These are phyloP conservation scores for Penicillium waksmanii DNA, from an alignment of 495 filamentous ascomycete species.

Conservation along the genomic window DNA sequence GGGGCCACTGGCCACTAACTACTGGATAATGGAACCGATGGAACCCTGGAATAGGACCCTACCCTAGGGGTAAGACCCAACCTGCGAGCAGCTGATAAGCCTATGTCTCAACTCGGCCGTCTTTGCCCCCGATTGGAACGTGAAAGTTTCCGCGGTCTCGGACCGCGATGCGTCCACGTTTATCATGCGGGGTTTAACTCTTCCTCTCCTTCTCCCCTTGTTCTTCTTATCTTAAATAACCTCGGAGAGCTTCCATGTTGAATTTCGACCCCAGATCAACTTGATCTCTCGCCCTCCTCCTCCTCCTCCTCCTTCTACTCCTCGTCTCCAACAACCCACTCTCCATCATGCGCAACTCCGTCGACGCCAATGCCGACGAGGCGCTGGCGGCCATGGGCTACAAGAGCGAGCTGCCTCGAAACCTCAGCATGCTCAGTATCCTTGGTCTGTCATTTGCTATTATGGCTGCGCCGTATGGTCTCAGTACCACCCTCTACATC, in stretches of 20 bases:
- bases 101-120: constrained; percentile 10
- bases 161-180: constrained; percentile 30
- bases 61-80: too few relatives aligned
- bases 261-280: constrained; percentile 13
- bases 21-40: not conserved
- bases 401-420: constrained; percentile 63
- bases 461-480: constrained; percentile 67
- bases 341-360: constrained; percentile 29
- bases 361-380: constrained; percentile 52
- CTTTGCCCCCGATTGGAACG: constrained; percentile 11
- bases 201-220: constrained; percentile 7
- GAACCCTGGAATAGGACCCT: not conserved
- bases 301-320: not conserved
- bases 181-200: constrained; percentile 29
- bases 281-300: not conserved
- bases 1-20: not conserved
- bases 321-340: not conserved
- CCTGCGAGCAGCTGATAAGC: constrained; percentile 13
- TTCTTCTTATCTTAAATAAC: not conserved
- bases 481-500: constrained; percentile 72
- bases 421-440: constrained; percentile 67
- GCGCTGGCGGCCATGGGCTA: constrained; percentile 65
- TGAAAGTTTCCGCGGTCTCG: constrained; percentile 28
- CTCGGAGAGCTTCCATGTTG: too few relatives aligned
- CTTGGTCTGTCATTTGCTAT: constrained; percentile 63